Evolutionary conservation across 306 rosid genomes (phyloP), one percentile per base, ranked within the genome.

Genomic region (Quercus variabilis): DNA sequence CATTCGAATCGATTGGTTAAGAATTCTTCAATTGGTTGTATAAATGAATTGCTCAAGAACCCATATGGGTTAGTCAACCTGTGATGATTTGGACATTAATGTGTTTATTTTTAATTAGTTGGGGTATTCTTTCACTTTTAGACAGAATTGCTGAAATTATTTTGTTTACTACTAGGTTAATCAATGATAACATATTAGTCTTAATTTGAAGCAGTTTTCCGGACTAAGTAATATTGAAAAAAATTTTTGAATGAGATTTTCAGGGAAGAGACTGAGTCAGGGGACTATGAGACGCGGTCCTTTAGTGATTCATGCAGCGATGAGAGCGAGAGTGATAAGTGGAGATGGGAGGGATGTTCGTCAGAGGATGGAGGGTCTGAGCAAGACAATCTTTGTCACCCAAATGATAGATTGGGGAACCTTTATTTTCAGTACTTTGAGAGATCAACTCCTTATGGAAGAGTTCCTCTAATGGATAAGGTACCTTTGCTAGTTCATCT

Each of bases 401-500:
- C 76, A 25, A 93, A 86, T 78, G 91, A 91, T 25, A 86, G 99
- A 83, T 84, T 93, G 79, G 99, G 99, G 1, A 51, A 74, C 64
- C 94, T 79, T 60, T 93, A 93, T 76, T 90, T 88, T 74, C 91
- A 93, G 75, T 91, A 93, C 79, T 93, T 93, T 85, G 99, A 96
- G 86, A 93, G 87, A 89, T 89, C 98, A 55, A 88, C 98, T 81
- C 99, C 99, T 0, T 93, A 93, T 86, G 98, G 93, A 13, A 90
- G 99, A 88, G 93, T 90, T 73, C 99, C 99, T 82, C 88, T 96
- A 15, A 88, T 90, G 90, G 99, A 96, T 85, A 93, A 96, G 99
- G 99, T 92, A 9, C 54, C 25, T 58, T 60, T 52, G 49, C 51
- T 55, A 58, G 6, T 23, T 55, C 15, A 28, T 67, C 31, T 77